Conservation (phyloP, 2,329 filamentous ascomycete species). For the Camillea tinctor region DNA sequence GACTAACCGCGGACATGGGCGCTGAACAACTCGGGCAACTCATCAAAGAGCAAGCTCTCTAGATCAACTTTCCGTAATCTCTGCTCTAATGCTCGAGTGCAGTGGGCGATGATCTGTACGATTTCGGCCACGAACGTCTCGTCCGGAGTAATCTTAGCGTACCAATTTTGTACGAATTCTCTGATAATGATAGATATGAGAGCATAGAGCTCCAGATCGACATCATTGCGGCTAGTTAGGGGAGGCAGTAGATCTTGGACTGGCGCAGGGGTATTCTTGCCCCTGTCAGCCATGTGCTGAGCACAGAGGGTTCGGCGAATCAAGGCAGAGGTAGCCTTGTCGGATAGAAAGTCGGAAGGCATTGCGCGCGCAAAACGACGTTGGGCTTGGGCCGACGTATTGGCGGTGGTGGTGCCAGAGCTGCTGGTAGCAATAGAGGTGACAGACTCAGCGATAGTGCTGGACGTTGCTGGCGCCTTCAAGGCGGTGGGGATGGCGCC, state of each 20-base stretch:
- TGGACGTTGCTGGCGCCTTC: slow-evolving; percentile 26
- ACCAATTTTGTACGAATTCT: slow-evolving; percentile 92
- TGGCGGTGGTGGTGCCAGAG: slow-evolving; percentile 21
- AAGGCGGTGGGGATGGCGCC: slow-evolving; percentile 19
- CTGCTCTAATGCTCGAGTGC: slow-evolving; percentile 83
- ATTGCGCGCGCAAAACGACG: slow-evolving; percentile 32
- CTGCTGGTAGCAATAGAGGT: slow-evolving; percentile 9
- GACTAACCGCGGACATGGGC: slow-evolving; percentile 72
- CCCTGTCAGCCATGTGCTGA: slow-evolving; percentile 62
- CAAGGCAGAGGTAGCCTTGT: slow-evolving; percentile 75
- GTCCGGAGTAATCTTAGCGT: slow-evolving; percentile 87
- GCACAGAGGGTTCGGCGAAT: slow-evolving; percentile 83
- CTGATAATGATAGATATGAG: slow-evolving; percentile 85
- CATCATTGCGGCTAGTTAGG: slow-evolving; percentile 88
- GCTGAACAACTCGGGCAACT: slow-evolving; percentile 79
- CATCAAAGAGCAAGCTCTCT: slow-evolving; percentile 79
- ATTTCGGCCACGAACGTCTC: slow-evolving; percentile 85
- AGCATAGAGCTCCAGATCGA: slow-evolving; percentile 91
- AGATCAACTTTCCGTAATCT: slow-evolving; percentile 79
- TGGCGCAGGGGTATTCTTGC: slow-evolving; percentile 50
- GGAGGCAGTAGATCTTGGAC: slow-evolving; percentile 84
- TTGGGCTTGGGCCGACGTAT: slow-evolving; percentile 31
- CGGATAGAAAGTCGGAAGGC: slow-evolving; percentile 58
- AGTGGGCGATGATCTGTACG: slow-evolving; percentile 87
- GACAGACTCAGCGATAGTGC: slow-evolving; percentile 26